A percentile compares a stretch with the other conserved stretches of the same genome.
phyloP scores from a whole-genome alignment of 371 early-diverging fungal species.

The Circinella umbellata region DNA sequence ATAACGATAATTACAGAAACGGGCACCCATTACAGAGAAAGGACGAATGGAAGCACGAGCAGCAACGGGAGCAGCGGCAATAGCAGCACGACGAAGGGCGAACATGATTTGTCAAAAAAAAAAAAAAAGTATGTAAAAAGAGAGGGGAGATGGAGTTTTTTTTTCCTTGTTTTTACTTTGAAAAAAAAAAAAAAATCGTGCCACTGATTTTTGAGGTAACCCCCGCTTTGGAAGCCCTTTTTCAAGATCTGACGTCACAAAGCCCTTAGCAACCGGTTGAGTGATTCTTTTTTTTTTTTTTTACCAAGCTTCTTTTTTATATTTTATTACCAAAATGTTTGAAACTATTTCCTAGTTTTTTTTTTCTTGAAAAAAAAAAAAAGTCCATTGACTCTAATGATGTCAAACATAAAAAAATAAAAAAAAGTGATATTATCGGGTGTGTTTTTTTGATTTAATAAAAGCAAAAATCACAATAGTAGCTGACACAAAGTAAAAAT shows the following conservation, averaged over 20 bases:
- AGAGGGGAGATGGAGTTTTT: constrained; percentile 11
- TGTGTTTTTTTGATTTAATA: too few relatives aligned
- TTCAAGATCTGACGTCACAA: constrained; percentile 8
- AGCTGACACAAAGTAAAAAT: too few relatives aligned
- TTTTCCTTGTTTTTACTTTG: constrained; percentile 7
- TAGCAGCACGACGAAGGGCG: constrained; percentile 44
- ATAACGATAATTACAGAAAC: constrained; percentile 29
- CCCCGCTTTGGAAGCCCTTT: not conserved
- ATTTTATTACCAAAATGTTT: not conserved
- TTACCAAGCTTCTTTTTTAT: not conserved
- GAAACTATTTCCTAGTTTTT: too few relatives aligned
- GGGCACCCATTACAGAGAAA: constrained; percentile 39
- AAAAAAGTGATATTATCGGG: too few relatives aligned
- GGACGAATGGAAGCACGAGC: constrained; percentile 29
- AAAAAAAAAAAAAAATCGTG: constrained; percentile 17
- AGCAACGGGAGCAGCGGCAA: constrained; percentile 33
- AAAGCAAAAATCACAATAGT: too few relatives aligned
- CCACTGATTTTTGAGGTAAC: not conserved
- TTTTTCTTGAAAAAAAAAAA: too few relatives aligned
- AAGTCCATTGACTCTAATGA: too few relatives aligned
- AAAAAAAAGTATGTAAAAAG: not conserved
- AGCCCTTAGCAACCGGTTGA: not conserved
- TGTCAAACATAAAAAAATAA: too few relatives aligned
- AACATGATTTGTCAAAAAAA: constrained; percentile 17
- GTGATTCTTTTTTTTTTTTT: not conserved